Conservation (phyloP, 2,329 filamentous ascomycete genomes). For the Teratosphaeriaceae sp. region DNA sequence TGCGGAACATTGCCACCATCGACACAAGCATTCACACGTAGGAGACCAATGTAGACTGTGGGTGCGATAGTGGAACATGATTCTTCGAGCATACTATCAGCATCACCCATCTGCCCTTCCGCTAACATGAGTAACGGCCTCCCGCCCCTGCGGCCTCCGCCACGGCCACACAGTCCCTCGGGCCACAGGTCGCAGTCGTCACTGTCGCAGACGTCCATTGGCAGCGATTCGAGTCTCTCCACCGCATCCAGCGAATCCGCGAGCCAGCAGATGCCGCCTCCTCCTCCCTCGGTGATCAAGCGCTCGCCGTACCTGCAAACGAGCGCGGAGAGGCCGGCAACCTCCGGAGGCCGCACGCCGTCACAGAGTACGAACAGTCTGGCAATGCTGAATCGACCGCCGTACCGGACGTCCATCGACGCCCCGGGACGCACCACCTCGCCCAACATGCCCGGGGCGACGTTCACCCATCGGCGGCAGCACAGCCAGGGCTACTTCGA, state of each 20-base stretch:
- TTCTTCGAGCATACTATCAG: not conserved
- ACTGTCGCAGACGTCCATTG: conserved; percentile 25
- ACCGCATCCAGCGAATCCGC: conserved; percentile 34
- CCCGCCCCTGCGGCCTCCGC: conserved; percentile 24
- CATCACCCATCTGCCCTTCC: not conserved
- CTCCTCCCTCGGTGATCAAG: conserved; percentile 14
- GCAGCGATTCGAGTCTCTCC: conserved; percentile 29
- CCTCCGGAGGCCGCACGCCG: conserved; percentile 25
- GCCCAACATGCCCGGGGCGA: conserved; percentile 21
- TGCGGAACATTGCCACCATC: too few relatives aligned
- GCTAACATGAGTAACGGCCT: conserved; percentile 14
- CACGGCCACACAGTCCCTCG: conserved; percentile 24
- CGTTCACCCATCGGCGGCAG: conserved; percentile 54
- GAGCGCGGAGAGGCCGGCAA: conserved; percentile 23
- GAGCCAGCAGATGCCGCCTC: conserved; percentile 23
- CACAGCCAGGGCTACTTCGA: conserved; percentile 73
- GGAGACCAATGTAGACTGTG: too few relatives aligned
- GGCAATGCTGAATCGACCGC: conserved; percentile 29
- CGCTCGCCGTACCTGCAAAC: conserved; percentile 33
- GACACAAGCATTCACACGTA: not conserved
- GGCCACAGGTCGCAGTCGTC: conserved; percentile 27
- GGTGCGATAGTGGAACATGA: not conserved
- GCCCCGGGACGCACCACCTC: conserved; percentile 22
- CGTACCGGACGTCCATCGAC: conserved; percentile 29
- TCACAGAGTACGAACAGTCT: conserved; percentile 25